Evolutionary conservation across 1,284 basidiomycete species (phyloP), one percentile per base, ranked within the genome.

Genomic region (Ustilago crameri): DNA sequence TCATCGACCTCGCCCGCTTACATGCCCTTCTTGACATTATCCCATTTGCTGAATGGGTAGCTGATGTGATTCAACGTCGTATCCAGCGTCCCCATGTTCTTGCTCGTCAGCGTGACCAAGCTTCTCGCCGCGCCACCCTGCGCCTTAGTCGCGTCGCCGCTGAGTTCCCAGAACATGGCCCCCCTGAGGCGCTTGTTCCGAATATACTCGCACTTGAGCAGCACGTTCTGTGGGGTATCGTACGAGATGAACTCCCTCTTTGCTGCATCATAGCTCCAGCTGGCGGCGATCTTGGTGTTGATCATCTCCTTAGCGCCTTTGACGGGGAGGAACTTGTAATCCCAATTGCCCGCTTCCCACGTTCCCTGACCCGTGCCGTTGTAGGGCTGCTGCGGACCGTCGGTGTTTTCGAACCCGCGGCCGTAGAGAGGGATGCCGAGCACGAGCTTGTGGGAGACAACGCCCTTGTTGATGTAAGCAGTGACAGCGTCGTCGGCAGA

Each of bases 201-300:
- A 72, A 94, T 93, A 86, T 89, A 93, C 62, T 87, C 86, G 17
- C 90, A 91, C 84, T 93, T 93, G 87, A 86, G 87, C 54, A 83
- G 78, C 2, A 87, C 91, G 2, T 91, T 87, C 35, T 88, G 85
- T 57, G 91, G 91, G 34, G 86, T 88, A 78, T 94, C 93, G 79
- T 88, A 94, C 79, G 90, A 90, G 65, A 93, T 86, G 87, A 93
- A 89, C 84, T 93, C 91, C 66, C 86, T 86, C 78, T 86, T 90
- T 47, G 85, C 74, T 57, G 87, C 86, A 80, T 93, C 88, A 80
- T 90, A 91, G 9, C 88, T 86, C 90, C 90, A 93, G 76, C 89
- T 91, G 18, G 92, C 52, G 86, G 84, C 56, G 88, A 86, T 83
- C 91, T 90, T 53, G 86, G 85, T 84, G 83, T 95, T 91, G 81